Evolutionary conservation across 176 grass and related monocot species (phyloP).

Genomic region (Musa itinerans): DNA sequence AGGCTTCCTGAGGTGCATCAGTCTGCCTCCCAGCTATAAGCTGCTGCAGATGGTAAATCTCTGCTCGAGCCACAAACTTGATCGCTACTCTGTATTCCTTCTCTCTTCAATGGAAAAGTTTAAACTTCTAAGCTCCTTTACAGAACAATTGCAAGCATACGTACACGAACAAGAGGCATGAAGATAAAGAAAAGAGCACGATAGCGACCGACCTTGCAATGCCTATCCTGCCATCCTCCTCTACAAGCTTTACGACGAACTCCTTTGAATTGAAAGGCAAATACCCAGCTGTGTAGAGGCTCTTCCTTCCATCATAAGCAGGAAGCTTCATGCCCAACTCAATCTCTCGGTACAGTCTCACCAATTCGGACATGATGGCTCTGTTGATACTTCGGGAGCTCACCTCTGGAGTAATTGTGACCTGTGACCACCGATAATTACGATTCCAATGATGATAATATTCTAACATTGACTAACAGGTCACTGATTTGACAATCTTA

Average conservation of each 20-base stretch:
- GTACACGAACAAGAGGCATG: not conserved
- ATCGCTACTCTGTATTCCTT: constrained; percentile 79
- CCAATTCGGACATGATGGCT: constrained; percentile 25
- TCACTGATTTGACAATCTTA: not conserved
- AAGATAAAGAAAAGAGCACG: not conserved
- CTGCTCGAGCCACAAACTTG: constrained; percentile 89
- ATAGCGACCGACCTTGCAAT: constrained; percentile 36
- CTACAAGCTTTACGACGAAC: constrained; percentile 68
- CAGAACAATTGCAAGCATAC: too few species aligned
- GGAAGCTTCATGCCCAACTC: constrained; percentile 25
- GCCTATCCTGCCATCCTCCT: constrained; percentile 53
- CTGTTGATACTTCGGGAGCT: constrained; percentile 13
- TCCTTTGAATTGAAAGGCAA: constrained; percentile 42
- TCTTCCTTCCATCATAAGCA: constrained; percentile 19
- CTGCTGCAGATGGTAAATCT: constrained; percentile 79
- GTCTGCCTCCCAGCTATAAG: constrained; percentile 78
- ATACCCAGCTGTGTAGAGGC: constrained; percentile 12
- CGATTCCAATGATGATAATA: not conserved
- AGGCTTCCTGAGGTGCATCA: constrained; percentile 75
- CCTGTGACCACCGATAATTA: not conserved
- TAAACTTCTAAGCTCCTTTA: too few species aligned
- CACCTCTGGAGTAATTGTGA: not conserved
- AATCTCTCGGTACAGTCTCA: constrained; percentile 24
- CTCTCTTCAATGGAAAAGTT: constrained; percentile 29
- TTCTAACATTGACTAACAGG: too few species aligned